Evolutionary conservation across 441 rosid species (phyloP), one percentile per base, ranked within the genome.

Genomic region (Capsella rubella): DNA sequence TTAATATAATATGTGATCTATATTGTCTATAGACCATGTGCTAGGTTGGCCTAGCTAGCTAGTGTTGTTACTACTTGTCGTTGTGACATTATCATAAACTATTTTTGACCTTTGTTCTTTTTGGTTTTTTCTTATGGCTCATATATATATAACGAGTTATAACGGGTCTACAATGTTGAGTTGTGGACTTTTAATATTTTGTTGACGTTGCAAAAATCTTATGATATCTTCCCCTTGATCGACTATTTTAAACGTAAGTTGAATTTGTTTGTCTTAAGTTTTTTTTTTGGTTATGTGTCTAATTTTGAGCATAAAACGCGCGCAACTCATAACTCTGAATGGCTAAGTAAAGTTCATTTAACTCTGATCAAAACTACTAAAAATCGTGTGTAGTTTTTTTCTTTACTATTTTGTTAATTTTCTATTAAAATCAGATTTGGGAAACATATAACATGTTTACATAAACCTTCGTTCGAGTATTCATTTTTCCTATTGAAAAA

Each of bases 31-130:
- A 21, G 40, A 57, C 27, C 53, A 50, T 59, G 39, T 3, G 54
- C 47, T 58, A 58, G 67, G 67, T 39, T 50, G 60, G 25, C 25
- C 25, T 74, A 31, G 54, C 39, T 58, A 67, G 32, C 51, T 56
- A 64, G 25, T 56, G 58, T 64, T 35, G 51, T 64, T 55, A 55
- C 65, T 64, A 55, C 32, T 34, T 34, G 62, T 57, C 16, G 13
- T 21, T 31, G 56, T 40, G 25, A 42, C 61, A 71, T 28, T 52
- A 21, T 29, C 40, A 63, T 52, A 72, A 53, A 42, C 32, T 61
- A 45, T 7, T 32, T 32, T 21, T 42, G 35, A 28, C 27, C 3
- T 27, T 11, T 58, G 18, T 12, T 21, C 4, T 8, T 15, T 16
- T 18, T 18, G 1, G 2, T 12, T 9, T 6, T 29, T 62, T 14